Conservation (phyloP, 2,329 filamentous ascomycete genomes). For the Aspergillus floridensis region DNA sequence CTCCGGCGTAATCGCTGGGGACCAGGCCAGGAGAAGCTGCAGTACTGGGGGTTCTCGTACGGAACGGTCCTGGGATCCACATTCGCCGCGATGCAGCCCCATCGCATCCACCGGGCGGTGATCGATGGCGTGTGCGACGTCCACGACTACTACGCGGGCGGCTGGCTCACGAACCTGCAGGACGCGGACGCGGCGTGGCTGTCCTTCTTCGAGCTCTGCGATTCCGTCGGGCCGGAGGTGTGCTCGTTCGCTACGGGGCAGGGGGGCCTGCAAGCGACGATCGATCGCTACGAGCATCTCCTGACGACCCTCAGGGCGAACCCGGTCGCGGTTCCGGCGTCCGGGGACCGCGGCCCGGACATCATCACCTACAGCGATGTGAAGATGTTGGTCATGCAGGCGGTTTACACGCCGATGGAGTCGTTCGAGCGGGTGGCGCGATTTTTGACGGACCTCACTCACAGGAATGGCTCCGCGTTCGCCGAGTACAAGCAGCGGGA, state of each 20-base stretch:
- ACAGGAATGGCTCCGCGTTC: conserved; percentile 1
- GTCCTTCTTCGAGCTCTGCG: conserved; percentile 5
- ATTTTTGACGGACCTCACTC: not conserved
- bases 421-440: not conserved
- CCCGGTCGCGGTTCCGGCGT: not conserved
- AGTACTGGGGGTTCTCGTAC: conserved; percentile 7
- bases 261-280: not conserved
- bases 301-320: not conserved
- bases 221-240: not conserved
- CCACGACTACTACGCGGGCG: not conserved
- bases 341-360: not conserved
- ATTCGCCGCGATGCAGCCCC: conserved; percentile 6
- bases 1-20: not conserved
- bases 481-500: not conserved
- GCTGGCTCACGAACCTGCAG: conserved; percentile 2
- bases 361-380: conserved; percentile 6
- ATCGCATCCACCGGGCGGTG: conserved; percentile 1
- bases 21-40: conserved; percentile 1
- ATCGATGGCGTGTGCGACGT: conserved; percentile 5
- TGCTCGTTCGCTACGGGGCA: not conserved
- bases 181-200: not conserved
- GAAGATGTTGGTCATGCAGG: not conserved
- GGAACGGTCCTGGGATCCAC: conserved; percentile 1
- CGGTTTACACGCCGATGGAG: not conserved
- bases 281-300: not conserved